Evolutionary conservation across 2,329 filamentous ascomycete species (phyloP).

Genomic region (Tolypocladium tropicale): DNA sequence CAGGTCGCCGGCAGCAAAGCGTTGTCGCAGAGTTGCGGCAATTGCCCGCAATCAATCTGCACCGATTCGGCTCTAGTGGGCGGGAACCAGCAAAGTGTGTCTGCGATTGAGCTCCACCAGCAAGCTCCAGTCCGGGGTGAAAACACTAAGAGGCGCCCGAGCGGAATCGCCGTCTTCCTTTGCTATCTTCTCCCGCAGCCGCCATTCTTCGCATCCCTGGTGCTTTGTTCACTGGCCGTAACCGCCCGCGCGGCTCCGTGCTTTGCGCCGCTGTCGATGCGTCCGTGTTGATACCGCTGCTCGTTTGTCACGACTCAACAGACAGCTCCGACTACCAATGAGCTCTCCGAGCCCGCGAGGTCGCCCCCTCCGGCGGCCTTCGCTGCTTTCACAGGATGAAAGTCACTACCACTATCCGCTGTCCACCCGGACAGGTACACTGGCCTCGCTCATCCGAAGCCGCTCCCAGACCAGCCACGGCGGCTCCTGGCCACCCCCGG

Average conservation of each 20-base stretch:
- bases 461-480: constrained; percentile 24
- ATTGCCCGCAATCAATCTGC: background rate
- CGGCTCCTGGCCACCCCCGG: constrained; percentile 12
- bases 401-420: constrained; percentile 18
- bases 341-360: constrained; percentile 17
- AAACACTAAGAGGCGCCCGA: background rate
- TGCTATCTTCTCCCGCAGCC: background rate
- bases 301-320: background rate
- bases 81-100: background rate
- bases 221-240: background rate
- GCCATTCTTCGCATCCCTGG: background rate
- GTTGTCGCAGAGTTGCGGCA: background rate
- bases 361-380: constrained; percentile 18
- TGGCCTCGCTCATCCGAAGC: constrained; percentile 27
- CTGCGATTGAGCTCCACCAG: background rate
- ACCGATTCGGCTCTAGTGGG: background rate
- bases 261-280: background rate
- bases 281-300: background rate
- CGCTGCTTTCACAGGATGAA: constrained; percentile 22
- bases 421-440: constrained; percentile 24
- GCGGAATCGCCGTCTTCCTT: background rate
- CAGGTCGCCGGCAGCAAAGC: too few relatives aligned
- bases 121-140: background rate
- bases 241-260: background rate
- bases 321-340: constrained; percentile 8